Evolutionary conservation across 192 early-diverging fungal genomes (phyloP), one percentile per base, ranked within the genome.

Genomic region (Entomortierella lignicola): DNA sequence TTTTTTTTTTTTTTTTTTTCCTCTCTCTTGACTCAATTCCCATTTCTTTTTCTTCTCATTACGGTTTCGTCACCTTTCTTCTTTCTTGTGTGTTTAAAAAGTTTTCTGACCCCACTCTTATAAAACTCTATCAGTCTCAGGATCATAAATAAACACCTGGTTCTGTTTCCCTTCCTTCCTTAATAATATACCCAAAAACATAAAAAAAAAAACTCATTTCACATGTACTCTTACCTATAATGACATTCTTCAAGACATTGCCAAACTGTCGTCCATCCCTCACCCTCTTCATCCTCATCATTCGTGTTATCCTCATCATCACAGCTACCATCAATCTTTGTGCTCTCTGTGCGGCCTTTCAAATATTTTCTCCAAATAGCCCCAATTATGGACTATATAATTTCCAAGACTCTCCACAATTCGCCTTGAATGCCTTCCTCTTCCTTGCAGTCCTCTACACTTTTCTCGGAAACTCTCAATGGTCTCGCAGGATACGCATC

Each of bases 361-460:
- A 68, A 58, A 25, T 68, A 55, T 50, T 39, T 18, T 18, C 23
- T 8, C 43, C 55, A 26, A 47, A 47, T 15, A 20, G 20, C 20
- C 2, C 44, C 2, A 31, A 27, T n/a, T 20, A 47, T 44, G 11
- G 11, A 43, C 1, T 4, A n/a, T 21, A 50, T 55, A 20, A 37
- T 52, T 68, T 68, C 15, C 55, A 68, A 17, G 66, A 68, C 30
- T 37, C 66, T 21, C 44, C 66, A 2, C 66, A 68, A 23, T 53
- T 68, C 18, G 55, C 55, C 7, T 18, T 32, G n/a, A 68, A 68
- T 17, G 47, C 55, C 18, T 58, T 68, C 18, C 55, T 68, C 55
- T 68, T 68, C 31, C 55, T 68, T 30, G 66, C 66, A 21, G 30
- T 1, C 21, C 17, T 58, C 23, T 68, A 68, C 30, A 47, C 66